These are phyloP conservation scores for Aegilops speltoides DNA, from an alignment of 176 grass and related monocot genomes.

Conservation along the genomic window DNA sequence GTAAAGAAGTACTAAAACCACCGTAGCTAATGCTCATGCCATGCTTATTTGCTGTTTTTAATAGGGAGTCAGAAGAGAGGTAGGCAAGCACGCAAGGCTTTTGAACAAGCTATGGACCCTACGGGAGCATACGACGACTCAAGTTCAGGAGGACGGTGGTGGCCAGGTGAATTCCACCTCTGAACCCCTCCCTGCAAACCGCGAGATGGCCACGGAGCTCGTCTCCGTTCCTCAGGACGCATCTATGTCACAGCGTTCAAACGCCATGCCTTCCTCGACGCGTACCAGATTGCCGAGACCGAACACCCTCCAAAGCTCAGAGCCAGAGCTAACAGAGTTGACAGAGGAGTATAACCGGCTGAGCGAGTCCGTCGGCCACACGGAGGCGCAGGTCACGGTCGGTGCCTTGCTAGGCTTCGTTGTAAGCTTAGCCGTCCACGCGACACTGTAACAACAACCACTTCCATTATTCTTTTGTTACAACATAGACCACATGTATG, in stretches of 20 bases:
- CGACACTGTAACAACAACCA: constrained; percentile 47
- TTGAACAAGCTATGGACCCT: constrained; percentile 54
- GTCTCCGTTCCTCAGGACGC: constrained; percentile 28
- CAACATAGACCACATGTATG: not conserved
- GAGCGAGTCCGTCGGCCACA: constrained; percentile 84
- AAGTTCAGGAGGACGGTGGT: constrained; percentile 15
- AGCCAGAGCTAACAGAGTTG: constrained; percentile 14
- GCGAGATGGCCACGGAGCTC: constrained; percentile 31
- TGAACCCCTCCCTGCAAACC: constrained; percentile 28
- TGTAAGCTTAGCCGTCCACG: constrained; percentile 56
- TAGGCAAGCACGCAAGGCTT: constrained; percentile 72
- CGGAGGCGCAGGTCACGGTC: constrained; percentile 60
- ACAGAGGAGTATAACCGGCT: constrained; percentile 20
- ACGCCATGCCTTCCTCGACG: not conserved
- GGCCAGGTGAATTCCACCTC: not conserved
- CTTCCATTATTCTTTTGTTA: not conserved
- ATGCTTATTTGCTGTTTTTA: not conserved
- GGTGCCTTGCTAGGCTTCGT: constrained; percentile 78
- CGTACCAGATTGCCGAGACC: not conserved
- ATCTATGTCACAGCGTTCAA: not conserved
- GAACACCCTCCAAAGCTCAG: not conserved
- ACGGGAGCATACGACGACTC: not conserved
- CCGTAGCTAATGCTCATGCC: not conserved
- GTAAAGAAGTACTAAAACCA: not conserved
- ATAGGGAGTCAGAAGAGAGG: constrained; percentile 94